These are phyloP conservation scores for Leccinum boreale DNA, from an alignment of 768 basidiomycete genomes.

Conservation along the genomic window DNA sequence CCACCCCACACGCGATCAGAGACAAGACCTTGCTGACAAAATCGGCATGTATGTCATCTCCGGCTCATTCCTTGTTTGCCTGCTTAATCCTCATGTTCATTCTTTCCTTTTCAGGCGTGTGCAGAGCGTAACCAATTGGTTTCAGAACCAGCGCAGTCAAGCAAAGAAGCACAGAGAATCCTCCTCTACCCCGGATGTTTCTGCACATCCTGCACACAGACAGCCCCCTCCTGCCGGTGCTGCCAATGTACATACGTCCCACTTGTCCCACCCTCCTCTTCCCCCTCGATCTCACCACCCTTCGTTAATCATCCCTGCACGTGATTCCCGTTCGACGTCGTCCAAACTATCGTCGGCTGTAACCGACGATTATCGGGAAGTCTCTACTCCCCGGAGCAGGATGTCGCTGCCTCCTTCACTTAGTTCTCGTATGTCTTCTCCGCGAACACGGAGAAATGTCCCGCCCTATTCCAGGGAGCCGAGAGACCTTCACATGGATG, in stretches of 20 bases:
- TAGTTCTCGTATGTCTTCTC: slow-evolving; percentile 27
- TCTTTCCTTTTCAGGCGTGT: slow-evolving; percentile 51
- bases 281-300: slow-evolving; percentile 31
- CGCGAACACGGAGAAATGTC: slow-evolving; percentile 27
- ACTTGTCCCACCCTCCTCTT: slow-evolving; percentile 11
- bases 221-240: slow-evolving; percentile 14
- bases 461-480: slow-evolving; percentile 27
- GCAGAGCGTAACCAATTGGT: slow-evolving; percentile 83
- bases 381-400: slow-evolving; percentile 25
- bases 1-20: slow-evolving; percentile 66
- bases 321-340: slow-evolving; percentile 11
- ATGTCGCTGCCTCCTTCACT: slow-evolving; percentile 31
- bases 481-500: slow-evolving; percentile 26
- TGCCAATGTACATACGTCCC: slow-evolving; percentile 5
- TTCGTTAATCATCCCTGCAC: slow-evolving; percentile 26
- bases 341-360: slow-evolving; percentile 13
- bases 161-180: slow-evolving; percentile 65
- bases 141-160: slow-evolving; percentile 80
- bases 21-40: slow-evolving; percentile 59
- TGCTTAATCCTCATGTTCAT: slow-evolving; percentile 26
- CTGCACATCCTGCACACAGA: slow-evolving; percentile 10
- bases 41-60: slow-evolving; percentile 68
- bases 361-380: slow-evolving; percentile 17
- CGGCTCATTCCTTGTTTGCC: slow-evolving; percentile 5
- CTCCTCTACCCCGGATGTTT: slow-evolving; percentile 21